A percentile compares a stretch with the other conserved stretches of the same genome.
phyloP scores from a whole-genome alignment of 2,329 filamentous ascomycete genomes.

The Akanthomyces dipterigenus region DNA sequence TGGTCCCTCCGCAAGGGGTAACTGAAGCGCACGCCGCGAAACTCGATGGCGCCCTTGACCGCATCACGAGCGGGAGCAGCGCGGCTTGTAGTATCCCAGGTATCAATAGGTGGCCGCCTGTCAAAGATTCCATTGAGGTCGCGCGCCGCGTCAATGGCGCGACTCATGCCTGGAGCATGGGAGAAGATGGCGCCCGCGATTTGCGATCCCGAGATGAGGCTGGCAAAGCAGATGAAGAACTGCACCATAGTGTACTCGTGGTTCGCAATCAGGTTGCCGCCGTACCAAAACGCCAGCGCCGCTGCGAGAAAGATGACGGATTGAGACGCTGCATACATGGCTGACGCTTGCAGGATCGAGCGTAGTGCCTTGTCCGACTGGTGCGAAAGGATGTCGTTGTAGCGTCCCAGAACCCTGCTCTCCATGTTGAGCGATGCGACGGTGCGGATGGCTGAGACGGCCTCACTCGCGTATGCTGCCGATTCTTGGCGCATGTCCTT shows the following conservation, averaged over 20 bases:
- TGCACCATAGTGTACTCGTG: conserved; percentile 27
- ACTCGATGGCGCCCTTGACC: neutral
- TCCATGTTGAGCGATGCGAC: conserved; percentile 54
- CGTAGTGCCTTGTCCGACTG: conserved; percentile 23
- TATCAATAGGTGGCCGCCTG: neutral
- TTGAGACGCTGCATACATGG: conserved; percentile 17
- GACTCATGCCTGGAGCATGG: no score
- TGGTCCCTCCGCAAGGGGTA: neutral
- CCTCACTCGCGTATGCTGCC: conserved; percentile 33
- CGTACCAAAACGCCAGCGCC: conserved; percentile 50
- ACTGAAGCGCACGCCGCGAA: neutral
- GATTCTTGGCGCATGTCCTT: no score
- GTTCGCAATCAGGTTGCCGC: conserved; percentile 12
- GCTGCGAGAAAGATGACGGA: conserved; percentile 23
- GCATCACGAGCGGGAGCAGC: no score
- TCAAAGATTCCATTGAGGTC: no score
- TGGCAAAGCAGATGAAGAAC: conserved; percentile 48
- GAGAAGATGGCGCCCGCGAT: conserved; percentile 9
- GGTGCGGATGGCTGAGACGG: conserved; percentile 46
- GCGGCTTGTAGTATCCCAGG: conserved; percentile 18
- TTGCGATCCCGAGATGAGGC: conserved; percentile 21
- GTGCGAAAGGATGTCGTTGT: conserved; percentile 22
- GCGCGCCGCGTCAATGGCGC: no score
- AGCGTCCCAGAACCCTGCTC: conserved; percentile 37
- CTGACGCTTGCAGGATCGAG: conserved; percentile 21